Evolutionary conservation across 306 rosid species (phyloP).

Genomic region (Sophora flavescens): DNA sequence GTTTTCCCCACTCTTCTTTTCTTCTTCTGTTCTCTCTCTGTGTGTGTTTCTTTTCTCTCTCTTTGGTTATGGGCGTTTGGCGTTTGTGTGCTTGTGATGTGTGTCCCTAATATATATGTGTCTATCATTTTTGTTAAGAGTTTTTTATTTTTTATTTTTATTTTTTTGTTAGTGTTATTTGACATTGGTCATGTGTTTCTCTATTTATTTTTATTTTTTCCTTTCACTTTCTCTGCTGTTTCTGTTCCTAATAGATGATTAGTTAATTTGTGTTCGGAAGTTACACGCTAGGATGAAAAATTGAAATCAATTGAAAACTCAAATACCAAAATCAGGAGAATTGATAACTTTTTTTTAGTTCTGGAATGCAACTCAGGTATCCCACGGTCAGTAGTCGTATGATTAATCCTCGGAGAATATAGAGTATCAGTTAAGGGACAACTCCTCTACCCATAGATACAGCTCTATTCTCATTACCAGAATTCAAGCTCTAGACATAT

Average conservation of each 20-base stretch:
- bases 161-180: not conserved
- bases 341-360: no score
- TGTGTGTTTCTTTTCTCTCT: not conserved
- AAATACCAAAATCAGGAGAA: not conserved
- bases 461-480: no score
- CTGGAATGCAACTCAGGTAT: no score
- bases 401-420: no score
- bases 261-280: slow-evolving; percentile 39
- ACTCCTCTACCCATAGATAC: no score
- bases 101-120: slow-evolving; percentile 25
- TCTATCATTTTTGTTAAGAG: not conserved
- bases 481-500: no score
- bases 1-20: slow-evolving; percentile 29
- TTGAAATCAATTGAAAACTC: not conserved
- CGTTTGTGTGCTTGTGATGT: slow-evolving; percentile 28
- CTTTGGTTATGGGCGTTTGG: slow-evolving; percentile 23
- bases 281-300: slow-evolving; percentile 39
- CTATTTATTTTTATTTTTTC: not conserved
- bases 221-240: not conserved
- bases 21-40: not conserved
- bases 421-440: no score
- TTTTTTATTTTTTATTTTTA: not conserved
- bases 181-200: slow-evolving; percentile 23
- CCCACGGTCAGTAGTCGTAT: no score
- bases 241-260: slow-evolving; percentile 15